Evolutionary conservation across 2,329 filamentous ascomycete genomes (phyloP).

Genomic region (Sordariomycetes sp.): DNA sequence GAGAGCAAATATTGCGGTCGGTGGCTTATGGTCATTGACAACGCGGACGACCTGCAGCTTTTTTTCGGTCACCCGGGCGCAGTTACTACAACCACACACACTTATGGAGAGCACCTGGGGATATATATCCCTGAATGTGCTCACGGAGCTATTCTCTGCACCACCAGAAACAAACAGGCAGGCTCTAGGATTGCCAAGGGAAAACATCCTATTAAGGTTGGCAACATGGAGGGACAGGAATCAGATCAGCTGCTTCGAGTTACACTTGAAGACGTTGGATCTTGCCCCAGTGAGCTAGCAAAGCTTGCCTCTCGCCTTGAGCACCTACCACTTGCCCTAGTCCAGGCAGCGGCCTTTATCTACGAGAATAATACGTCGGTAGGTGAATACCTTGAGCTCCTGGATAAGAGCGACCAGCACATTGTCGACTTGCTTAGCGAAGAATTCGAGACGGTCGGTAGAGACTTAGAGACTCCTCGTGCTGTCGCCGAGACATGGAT

Average conservation of each 20-base stretch:
- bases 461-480: constrained; percentile 14
- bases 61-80: background rate
- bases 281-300: background rate
- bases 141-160: constrained; percentile 20
- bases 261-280: constrained; percentile 6
- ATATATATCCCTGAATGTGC: constrained; percentile 19
- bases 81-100: too few species aligned
- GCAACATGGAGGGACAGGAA: constrained; percentile 16
- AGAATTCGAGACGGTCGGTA: constrained; percentile 18
- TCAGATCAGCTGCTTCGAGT: constrained; percentile 12
- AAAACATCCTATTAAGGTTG: constrained; percentile 12
- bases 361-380: constrained; percentile 15
- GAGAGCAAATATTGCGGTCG: constrained; percentile 9
- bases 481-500: constrained; percentile 21
- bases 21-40: constrained; percentile 8
- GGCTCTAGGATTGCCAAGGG: constrained; percentile 14
- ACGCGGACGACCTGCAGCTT: constrained; percentile 4
- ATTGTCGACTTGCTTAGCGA: constrained; percentile 15
- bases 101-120: too few species aligned
- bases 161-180: constrained; percentile 22
- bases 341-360: constrained; percentile 24
- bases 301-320: constrained; percentile 15
- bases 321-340: constrained; percentile 21
- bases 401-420: constrained; percentile 13
- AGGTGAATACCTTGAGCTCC: constrained; percentile 16